Conservation (phyloP, 164 flowering plant species). For the Kalanchoe fedtschenkoi region DNA sequence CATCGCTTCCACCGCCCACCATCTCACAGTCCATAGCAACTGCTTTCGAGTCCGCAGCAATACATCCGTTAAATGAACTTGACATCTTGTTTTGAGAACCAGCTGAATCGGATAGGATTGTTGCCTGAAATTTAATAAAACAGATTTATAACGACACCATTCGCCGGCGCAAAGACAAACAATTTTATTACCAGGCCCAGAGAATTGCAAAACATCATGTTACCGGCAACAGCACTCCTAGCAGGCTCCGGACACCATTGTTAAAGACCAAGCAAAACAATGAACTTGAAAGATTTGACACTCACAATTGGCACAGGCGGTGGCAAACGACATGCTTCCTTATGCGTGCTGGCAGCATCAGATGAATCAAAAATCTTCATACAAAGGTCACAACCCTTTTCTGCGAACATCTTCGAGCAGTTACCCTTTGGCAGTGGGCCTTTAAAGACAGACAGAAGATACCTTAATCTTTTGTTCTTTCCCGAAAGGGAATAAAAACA, state of each 20-base stretch:
- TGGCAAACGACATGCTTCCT: constrained; percentile 25
- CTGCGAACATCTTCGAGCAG: constrained; percentile 36
- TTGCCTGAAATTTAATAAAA: constrained; percentile 21
- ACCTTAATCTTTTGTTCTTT: neutral
- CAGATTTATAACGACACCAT: no score
- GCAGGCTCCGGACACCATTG: no score
- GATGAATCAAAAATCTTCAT: constrained; percentile 43
- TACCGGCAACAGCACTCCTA: neutral
- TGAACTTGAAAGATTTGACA: constrained; percentile 5
- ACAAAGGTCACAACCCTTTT: constrained; percentile 53
- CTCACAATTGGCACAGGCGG: constrained; percentile 47
- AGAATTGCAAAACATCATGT: neutral
- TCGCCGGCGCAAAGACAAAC: neutral
- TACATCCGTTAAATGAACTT: constrained; percentile 3
- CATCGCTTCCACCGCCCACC: constrained; percentile 83
- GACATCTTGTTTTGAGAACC: constrained; percentile 20
- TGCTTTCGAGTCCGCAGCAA: constrained; percentile 19
- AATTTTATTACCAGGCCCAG: neutral
- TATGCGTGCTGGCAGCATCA: constrained; percentile 28
- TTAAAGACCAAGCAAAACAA: neutral
- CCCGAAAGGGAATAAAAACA: neutral
- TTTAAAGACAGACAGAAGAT: constrained; percentile 6
- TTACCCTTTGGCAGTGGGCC: constrained; percentile 41
- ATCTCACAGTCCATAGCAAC: constrained; percentile 71
- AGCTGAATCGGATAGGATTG: constrained; percentile 6